Evolutionary conservation across 805 yeast species (phyloP).

Genomic region (Saturnispora sanitii): DNA sequence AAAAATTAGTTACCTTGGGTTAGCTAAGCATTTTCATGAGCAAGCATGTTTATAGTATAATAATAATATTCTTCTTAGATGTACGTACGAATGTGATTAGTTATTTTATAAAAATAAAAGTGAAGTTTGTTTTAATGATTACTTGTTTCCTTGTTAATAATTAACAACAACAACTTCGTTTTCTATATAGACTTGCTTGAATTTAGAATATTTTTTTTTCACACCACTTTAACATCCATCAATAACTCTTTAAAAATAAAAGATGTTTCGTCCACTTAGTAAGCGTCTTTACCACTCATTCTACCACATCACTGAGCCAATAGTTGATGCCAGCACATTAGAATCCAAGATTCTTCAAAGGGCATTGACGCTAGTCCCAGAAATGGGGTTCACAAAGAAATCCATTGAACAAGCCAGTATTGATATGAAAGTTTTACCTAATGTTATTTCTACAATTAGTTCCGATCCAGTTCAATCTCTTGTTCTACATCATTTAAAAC

Average conservation of each 20-base stretch:
- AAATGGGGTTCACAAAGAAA: conserved; percentile 32
- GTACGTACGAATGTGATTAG: too few species aligned
- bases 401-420: conserved; percentile 37
- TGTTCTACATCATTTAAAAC: conserved; percentile 37
- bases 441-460: conserved; percentile 29
- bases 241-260: too few species aligned
- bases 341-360: conserved; percentile 30
- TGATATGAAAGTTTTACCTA: conserved; percentile 31
- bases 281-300: conserved; percentile 27
- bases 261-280: background rate
- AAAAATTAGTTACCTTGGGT: conserved; percentile 22
- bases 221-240: background rate
- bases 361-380: conserved; percentile 33
- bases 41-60: too few species aligned
- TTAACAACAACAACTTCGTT: too few species aligned
- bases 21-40: too few species aligned
- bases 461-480: conserved; percentile 32
- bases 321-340: conserved; percentile 22
- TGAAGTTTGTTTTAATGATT: too few species aligned
- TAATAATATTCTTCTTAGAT: too few species aligned
- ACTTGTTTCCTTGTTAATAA: too few species aligned
- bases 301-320: conserved; percentile 32
- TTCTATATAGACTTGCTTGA: too few species aligned
- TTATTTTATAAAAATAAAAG: too few species aligned
- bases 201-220: background rate